Evolutionary conservation across 129 eudicot genomes (phyloP), one percentile per base, ranked within the genome.

Genomic region (Mikania micrantha): DNA sequence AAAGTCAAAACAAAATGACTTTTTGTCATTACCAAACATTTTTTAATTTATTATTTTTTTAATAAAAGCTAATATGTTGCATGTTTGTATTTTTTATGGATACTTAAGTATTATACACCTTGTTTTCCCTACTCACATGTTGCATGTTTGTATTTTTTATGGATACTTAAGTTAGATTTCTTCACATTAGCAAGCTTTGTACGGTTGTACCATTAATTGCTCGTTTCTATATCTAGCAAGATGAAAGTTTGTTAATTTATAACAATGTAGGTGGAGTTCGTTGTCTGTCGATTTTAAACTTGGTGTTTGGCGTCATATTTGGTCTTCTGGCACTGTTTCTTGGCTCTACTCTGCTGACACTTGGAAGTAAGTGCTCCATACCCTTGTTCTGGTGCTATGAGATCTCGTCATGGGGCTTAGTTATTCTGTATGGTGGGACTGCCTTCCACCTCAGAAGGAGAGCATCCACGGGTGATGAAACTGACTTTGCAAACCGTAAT

Each of bases 371-470:
- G 79, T 92, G 98, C 76, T 82, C 96, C 0, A 71, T 82, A 68
- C 96, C 98, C 60, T 82, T 92, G 64, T 88, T 92, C 56, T 92
- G 98, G 98, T 92, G 96, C 84, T 92, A 88, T 8, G 98, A 92
- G 76, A 85, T 86, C 49, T 74, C 92, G 11, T 69, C 95, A 53
- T 92, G 92, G 98, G 90, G 95, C 12, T 71, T 92, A 31, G 98
- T 92, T 25, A 74, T 81, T 49, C 79, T 92, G 3, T 82, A 86
- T 34, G 95, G 87, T 12, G 86, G 86, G 50, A 79, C 88, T 12
- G 94, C 96, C 57, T 77, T 80, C 74, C 74, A 78, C 74, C 85
- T 92, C 34, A 80, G 90, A 81, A 73, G 90, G 62, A 92, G 79
- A 84, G 90, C 95, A 17, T 88, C 91, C 57, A 29, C 67, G 59